These are phyloP conservation scores for Suillus bovinus DNA, from an alignment of 768 basidiomycete genomes.

Conservation along the genomic window DNA sequence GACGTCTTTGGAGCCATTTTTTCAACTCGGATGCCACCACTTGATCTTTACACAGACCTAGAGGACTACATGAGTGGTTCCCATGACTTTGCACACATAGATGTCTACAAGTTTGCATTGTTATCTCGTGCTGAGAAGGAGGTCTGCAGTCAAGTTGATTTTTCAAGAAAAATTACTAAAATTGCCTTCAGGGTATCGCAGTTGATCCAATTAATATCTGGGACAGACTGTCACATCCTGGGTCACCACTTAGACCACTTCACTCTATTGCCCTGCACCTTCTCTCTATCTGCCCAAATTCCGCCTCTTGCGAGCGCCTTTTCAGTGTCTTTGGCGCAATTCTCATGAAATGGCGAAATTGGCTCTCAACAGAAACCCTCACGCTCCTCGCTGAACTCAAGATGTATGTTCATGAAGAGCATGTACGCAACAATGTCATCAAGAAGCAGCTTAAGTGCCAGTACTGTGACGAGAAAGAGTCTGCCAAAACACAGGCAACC, in stretches of 20 bases:
- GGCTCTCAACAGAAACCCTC: neutral
- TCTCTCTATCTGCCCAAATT: constrained; percentile 18
- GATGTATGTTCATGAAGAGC: neutral
- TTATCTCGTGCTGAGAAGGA: neutral
- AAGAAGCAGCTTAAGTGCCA: neutral
- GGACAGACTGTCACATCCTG: neutral
- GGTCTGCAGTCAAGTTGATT: neutral
- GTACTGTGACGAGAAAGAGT: too few relatives aligned
- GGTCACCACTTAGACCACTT: neutral
- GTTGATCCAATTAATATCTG: neutral
- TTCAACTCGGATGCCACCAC: neutral
- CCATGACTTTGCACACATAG: neutral
- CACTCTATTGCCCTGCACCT: constrained; percentile 10
- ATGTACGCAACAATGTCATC: neutral
- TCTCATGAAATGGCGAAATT: constrained; percentile 12
- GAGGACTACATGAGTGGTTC: constrained; percentile 6
- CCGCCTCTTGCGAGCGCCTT: constrained; percentile 17
- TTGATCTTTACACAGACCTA: neutral
- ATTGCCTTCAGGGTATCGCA: neutral
- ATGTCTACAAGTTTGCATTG: neutral
- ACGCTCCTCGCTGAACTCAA: neutral
- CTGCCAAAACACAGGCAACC: neutral
- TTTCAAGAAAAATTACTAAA: neutral
- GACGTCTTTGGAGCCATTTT: neutral
- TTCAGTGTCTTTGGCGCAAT: constrained; percentile 20